Base-by-base conservation (phyloP, 2,329 filamentous ascomycete genomes). In the Ascochyta rabiei region DNA sequence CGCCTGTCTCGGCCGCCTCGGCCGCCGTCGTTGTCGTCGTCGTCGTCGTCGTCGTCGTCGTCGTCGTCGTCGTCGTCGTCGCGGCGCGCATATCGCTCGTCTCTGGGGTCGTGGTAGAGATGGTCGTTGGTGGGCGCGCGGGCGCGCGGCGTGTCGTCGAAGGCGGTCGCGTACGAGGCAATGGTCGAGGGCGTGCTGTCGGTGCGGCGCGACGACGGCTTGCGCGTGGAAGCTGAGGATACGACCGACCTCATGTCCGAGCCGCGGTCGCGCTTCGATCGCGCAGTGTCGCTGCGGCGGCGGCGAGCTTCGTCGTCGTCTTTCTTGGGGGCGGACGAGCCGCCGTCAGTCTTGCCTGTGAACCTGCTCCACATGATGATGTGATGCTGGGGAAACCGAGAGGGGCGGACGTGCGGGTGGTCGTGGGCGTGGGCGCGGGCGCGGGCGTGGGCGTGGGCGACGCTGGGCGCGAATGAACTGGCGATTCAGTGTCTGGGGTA, bases 351-450 rank as follows among this genome's bases (percentile, higher is more conserved):
- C 58, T 73, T 75, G 57, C 73, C 72, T 6, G 70, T 74, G 48
- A 74, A 55, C 42, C 65, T 71, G 59, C 59, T 75, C 74, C 74
- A 76, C 74, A 76, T 76, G 63, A 76, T 76, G 63, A 16, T 67
- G 61, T 76, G 63, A 18, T 67, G 61, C 40, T 41, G 24, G 43
- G 49, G 44, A 24, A 48, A 23, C 56, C 34, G 56, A 38, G 56
- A 24, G 46, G 53, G 59, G 44, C 43, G 62, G 47, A 31, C 48
- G 50, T 46, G 58, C 30, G 55, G 33, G 54, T 61, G 55, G 66
- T 66, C 62, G 53, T 53, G 56, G 55, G 40, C 44, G 56, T 57
- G 64, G 59, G 21, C 21, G 56, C 60, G 55, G 66, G 64, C 62
- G 53, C 52, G 56, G 55, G 21, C 21, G 56, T 61, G 55, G 66